Conservation (phyloP, 2,329 filamentous ascomycete genomes). For the Beauveria asiatica region DNA sequence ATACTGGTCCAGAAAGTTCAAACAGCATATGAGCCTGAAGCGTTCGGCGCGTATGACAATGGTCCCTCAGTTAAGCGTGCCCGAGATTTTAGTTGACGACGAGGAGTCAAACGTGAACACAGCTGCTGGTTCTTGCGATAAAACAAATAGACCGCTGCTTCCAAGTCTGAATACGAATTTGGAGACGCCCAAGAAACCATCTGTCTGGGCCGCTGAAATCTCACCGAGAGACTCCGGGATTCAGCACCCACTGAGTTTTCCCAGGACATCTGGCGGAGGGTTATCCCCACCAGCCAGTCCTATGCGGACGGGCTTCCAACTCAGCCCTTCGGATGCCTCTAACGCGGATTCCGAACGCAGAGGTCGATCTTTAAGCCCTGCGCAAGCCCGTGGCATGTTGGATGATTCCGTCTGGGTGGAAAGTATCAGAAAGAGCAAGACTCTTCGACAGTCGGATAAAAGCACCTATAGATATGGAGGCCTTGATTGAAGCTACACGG, state of each 20-base stretch:
- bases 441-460: slow-evolving; percentile 40
- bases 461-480: slow-evolving; percentile 26
- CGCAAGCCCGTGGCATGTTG: slow-evolving; percentile 74
- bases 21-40: slow-evolving; percentile 63
- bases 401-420: slow-evolving; percentile 90
- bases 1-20: slow-evolving; percentile 78
- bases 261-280: slow-evolving; percentile 36
- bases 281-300: slow-evolving; percentile 35
- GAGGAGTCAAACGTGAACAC: slow-evolving; percentile 41
- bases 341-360: slow-evolving; percentile 44
- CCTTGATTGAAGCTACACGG: slow-evolving; percentile 15
- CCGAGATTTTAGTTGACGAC: slow-evolving; percentile 85
- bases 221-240: slow-evolving; percentile 3
- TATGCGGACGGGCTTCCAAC: slow-evolving; percentile 51
- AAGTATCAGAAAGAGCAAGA: slow-evolving; percentile 83
- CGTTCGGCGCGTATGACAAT: slow-evolving; percentile 66
- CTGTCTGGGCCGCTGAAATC: slow-evolving; percentile 5
- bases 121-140: slow-evolving; percentile 25
- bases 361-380: slow-evolving; percentile 62
- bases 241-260: slow-evolving; percentile 45
- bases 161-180: slow-evolving; percentile 4
- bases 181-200: neutral
- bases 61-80: slow-evolving; percentile 72
- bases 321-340: slow-evolving; percentile 30
- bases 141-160: neutral